Evolutionary conservation across 2,329 filamentous ascomycete genomes (phyloP), one percentile per base, ranked within the genome.

Genomic region (Chaetomiaceae sp.): DNA sequence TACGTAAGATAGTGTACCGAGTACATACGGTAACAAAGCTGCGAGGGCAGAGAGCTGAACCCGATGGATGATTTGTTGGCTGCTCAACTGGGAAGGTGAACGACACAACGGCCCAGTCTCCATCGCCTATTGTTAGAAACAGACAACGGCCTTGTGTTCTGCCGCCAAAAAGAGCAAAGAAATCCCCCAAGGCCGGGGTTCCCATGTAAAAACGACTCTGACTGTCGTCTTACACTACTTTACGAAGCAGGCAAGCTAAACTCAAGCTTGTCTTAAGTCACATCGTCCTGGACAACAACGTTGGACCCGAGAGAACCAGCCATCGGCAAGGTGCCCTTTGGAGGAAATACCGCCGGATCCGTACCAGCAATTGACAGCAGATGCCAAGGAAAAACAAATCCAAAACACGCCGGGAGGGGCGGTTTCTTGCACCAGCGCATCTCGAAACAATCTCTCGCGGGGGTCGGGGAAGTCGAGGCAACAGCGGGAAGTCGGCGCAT

Each of bases 301-400:
- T n/a, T n/a, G n/a, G n/a, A n/a, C n/a, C n/a, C n/a, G n/a, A n/a
- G n/a, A n/a, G n/a, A n/a, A n/a, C n/a, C n/a, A n/a, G n/a, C 25
- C 6, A 7, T 27, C 25, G 25, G 25, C 6, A 27, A 3, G 25
- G 25, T 7, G 6, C 6, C 6, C 25, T 27, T 27, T 27, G n/a
- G n/a, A n/a, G n/a, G n/a, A n/a, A n/a, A n/a, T n/a, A 27, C 25
- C 6, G 14, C 30, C 30, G 14, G 12, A 13, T 12, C 30, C 30
- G 30, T 13, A n/a, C 30, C 30, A 33, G 30, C 30, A 33, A 33
- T 5, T 5, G 16, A 5, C 8, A 31, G 35, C 38, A 33, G 19
- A 25, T 50, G 46, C 47, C 51, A 50, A 53, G 46, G 44, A 12
- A 40, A 33, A 44, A 44, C 44, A 9, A 35, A 45, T 42, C 41